Conservation (phyloP, 352 stramenopile genomes). For the Globisporangium lucens region DNA sequence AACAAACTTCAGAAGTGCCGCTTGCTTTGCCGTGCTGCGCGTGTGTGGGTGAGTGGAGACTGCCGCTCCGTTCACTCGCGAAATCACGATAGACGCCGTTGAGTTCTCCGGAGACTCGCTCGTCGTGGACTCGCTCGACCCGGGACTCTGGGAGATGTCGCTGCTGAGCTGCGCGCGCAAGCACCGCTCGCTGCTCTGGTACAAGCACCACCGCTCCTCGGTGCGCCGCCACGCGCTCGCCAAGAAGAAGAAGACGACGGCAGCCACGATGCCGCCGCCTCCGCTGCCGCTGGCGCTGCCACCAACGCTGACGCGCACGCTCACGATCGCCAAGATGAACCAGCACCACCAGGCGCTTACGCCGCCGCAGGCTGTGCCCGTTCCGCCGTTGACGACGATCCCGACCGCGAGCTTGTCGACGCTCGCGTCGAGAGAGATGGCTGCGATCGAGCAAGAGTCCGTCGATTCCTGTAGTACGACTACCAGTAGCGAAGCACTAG, state of each 20-base stretch:
- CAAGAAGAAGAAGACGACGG: neutral
- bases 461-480: neutral
- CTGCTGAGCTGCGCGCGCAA: conserved; percentile 50
- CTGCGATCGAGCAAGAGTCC: neutral
- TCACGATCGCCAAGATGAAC: conserved; percentile 12
- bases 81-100: conserved; percentile 7
- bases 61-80: neutral
- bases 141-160: conserved; percentile 56
- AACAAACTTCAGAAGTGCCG: neutral
- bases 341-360: conserved; percentile 8
- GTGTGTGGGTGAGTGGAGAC: neutral
- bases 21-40: neutral
- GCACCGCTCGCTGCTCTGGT: conserved; percentile 48
- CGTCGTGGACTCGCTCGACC: conserved; percentile 36
- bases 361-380: neutral
- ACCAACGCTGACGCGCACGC: neutral
- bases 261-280: conserved; percentile 13
- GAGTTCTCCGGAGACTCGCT: conserved; percentile 13
- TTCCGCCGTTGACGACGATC: neutral
- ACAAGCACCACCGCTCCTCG: conserved; percentile 36
- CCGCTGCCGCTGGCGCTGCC: conserved; percentile 3
- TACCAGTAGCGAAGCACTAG: neutral
- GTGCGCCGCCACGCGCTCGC: conserved; percentile 30
- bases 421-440: conserved; percentile 4
- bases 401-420: conserved; percentile 9